Evolutionary conservation across 306 rosid genomes (phyloP).

Genomic region (Chamaecrista fasciculata): DNA sequence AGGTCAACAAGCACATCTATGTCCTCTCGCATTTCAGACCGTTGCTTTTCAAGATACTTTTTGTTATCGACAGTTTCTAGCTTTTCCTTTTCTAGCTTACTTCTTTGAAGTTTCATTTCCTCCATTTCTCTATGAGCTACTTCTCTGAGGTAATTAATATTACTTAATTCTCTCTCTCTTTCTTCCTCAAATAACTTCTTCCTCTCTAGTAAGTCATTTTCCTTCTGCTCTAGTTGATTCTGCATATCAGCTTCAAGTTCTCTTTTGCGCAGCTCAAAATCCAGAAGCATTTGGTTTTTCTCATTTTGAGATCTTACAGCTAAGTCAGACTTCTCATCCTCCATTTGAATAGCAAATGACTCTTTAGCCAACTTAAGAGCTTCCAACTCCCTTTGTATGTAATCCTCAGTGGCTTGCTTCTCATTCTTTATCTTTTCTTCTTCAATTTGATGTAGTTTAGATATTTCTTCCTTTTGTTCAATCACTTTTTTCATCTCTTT

Average conservation of each 20-base stretch:
- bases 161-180: constrained; percentile 61
- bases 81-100: constrained; percentile 71
- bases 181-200: constrained; percentile 72
- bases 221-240: constrained; percentile 77
- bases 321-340: constrained; percentile 60
- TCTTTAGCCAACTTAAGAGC: constrained; percentile 70
- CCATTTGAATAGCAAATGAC: constrained; percentile 77
- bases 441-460: constrained; percentile 58
- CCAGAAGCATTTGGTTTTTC: constrained; percentile 74
- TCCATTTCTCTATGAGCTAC: constrained; percentile 86
- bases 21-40: constrained; percentile 78
- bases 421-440: constrained; percentile 78
- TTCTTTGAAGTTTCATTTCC: constrained; percentile 71
- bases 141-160: constrained; percentile 74
- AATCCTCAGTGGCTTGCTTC: constrained; percentile 51
- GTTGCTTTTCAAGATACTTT: constrained; percentile 69
- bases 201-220: constrained; percentile 60
- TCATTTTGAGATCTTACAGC: constrained; percentile 72
- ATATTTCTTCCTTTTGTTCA: constrained; percentile 69
- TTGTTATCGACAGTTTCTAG: constrained; percentile 67
- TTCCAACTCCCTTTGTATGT: constrained; percentile 68
- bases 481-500: constrained; percentile 60
- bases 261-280: constrained; percentile 63
- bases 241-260: constrained; percentile 85
- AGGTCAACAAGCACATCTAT: constrained; percentile 77